These are phyloP conservation scores for Citrus australasica DNA, from an alignment of 345 rosid genomes.

Conservation along the genomic window DNA sequence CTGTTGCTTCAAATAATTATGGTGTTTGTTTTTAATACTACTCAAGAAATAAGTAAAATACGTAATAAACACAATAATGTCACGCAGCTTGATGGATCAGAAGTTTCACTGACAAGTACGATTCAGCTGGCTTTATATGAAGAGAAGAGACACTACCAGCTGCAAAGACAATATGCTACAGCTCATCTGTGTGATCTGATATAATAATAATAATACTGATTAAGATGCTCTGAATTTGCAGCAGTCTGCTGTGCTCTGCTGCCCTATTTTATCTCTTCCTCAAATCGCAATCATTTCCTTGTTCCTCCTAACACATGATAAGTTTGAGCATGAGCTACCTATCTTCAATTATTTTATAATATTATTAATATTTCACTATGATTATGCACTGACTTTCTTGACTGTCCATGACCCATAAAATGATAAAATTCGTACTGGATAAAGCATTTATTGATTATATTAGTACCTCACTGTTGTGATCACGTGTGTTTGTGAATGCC, in stretches of 20 bases:
- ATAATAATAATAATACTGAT: background rate
- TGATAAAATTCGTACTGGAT: background rate
- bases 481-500: background rate
- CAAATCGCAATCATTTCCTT: background rate
- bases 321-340: background rate
- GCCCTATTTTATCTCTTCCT: conserved; percentile 4
- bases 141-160: background rate
- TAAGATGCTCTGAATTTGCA: conserved; percentile 18
- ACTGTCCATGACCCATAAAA: background rate
- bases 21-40: too few relatives aligned
- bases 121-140: conserved; percentile 15
- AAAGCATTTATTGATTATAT: background rate
- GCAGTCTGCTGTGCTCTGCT: background rate
- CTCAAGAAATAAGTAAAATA: too few relatives aligned
- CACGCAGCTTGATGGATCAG: background rate
- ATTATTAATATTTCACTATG: too few relatives aligned
- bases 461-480: background rate
- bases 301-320: conserved; percentile 2
- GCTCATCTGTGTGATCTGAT: conserved; percentile 32
- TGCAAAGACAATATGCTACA: conserved; percentile 19
- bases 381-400: background rate
- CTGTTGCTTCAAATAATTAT: background rate
- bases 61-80: background rate
- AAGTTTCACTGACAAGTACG: conserved; percentile 13
- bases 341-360: too few relatives aligned